Conservation (phyloP, 2,329 filamentous ascomycete genomes). For the Verticillium nonalfalfae region DNA sequence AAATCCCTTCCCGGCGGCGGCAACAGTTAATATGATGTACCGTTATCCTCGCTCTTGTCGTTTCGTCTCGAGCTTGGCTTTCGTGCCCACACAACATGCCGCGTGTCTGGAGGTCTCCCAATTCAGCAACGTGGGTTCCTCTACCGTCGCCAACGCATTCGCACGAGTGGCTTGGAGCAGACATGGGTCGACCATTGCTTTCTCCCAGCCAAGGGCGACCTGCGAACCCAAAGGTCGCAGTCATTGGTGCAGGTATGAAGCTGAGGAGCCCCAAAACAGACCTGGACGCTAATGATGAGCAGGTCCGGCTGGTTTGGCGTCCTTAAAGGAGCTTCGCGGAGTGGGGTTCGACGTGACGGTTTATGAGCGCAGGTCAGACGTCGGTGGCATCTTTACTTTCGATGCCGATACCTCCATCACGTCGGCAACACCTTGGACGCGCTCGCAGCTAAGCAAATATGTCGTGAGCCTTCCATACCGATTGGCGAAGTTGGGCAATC, state of each 20-base stretch:
- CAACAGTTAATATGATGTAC: not conserved
- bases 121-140: not conserved
- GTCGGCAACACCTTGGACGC: slow-evolving; percentile 12
- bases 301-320: slow-evolving; percentile 16
- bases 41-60: not conserved
- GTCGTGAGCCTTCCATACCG: slow-evolving; percentile 7
- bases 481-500: not conserved
- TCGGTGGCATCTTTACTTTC: slow-evolving; percentile 16
- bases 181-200: not conserved
- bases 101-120: not conserved
- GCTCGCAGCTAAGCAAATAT: slow-evolving; percentile 17
- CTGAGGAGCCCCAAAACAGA: not conserved
- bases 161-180: not conserved
- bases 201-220: not conserved
- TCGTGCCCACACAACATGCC: not conserved
- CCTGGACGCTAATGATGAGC: not conserved
- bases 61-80: not conserved
- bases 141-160: not conserved
- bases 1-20: too few relatives aligned
- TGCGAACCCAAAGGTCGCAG: slow-evolving; percentile 6
- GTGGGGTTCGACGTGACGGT: slow-evolving; percentile 16
- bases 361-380: slow-evolving; percentile 15
- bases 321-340: slow-evolving; percentile 15
- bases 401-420: slow-evolving; percentile 14
- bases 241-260: slow-evolving; percentile 14